phyloP scores from a whole-genome alignment of 306 rosid genomes.

The Canavalia ensiformis region DNA sequence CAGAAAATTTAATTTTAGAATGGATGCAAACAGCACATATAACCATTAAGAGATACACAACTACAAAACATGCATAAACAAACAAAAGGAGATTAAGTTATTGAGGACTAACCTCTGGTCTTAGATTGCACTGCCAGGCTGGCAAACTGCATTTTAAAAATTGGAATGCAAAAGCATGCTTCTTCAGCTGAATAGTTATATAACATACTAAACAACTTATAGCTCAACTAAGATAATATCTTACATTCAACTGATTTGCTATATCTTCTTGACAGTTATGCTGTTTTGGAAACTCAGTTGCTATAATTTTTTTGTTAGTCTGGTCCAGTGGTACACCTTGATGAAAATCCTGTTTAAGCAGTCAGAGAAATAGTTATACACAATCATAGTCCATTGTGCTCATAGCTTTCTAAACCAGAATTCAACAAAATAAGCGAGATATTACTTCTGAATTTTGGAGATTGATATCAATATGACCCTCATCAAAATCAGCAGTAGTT shows the following conservation, averaged over 20 bases:
- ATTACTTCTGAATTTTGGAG: slow-evolving; percentile 58
- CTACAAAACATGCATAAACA: slow-evolving; percentile 25
- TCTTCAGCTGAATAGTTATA: slow-evolving; percentile 38
- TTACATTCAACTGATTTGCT: slow-evolving; percentile 66
- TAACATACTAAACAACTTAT: slow-evolving; percentile 45
- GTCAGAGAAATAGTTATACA: slow-evolving; percentile 38
- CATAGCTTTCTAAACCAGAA: slow-evolving; percentile 41
- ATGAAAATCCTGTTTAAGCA: slow-evolving; percentile 51
- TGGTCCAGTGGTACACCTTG: slow-evolving; percentile 49
- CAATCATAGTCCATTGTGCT: slow-evolving; percentile 34
- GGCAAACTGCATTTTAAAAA: slow-evolving; percentile 62
- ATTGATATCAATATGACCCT: slow-evolving; percentile 51
- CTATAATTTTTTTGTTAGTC: slow-evolving; percentile 33
- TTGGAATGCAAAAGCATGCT: slow-evolving; percentile 42
- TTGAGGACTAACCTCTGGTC: slow-evolving; percentile 61
- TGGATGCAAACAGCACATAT: neutral
- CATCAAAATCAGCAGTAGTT: slow-evolving; percentile 49
- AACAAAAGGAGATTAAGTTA: slow-evolving; percentile 33
- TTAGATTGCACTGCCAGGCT: slow-evolving; percentile 65
- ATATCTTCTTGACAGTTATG: slow-evolving; percentile 49
- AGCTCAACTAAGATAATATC: slow-evolving; percentile 41
- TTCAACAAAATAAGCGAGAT: slow-evolving; percentile 40
- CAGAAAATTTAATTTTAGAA: slow-evolving; percentile 40
- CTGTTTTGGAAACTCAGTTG: slow-evolving; percentile 39
- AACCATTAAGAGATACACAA: slow-evolving; percentile 22